Conservation (phyloP, 1,284 basidiomycete genomes). For the Filobasidium uniguttulatum region DNA sequence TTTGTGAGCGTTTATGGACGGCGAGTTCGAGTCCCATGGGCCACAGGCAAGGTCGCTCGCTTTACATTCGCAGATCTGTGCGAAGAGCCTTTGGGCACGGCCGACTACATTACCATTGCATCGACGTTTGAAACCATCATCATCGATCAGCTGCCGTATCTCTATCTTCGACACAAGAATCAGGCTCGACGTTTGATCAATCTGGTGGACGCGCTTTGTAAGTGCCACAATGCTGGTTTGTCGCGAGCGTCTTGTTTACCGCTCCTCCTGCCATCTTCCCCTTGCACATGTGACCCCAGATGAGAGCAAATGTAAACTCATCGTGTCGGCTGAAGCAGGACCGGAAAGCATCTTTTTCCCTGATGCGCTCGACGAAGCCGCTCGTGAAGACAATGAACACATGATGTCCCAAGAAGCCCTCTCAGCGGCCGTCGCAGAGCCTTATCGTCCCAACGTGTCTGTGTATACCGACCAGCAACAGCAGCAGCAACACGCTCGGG, state of each 20-base stretch:
- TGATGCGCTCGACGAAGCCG: constrained; percentile 35
- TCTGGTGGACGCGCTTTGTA: constrained; percentile 54
- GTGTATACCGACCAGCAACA: constrained; percentile 37
- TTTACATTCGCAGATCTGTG: constrained; percentile 53
- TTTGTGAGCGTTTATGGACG: constrained; percentile 43
- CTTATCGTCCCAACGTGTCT: constrained; percentile 49
- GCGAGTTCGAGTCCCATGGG: constrained; percentile 42
- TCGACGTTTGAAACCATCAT: constrained; percentile 48
- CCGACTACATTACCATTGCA: constrained; percentile 55
- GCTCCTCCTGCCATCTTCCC: no score
- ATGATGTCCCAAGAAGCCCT: constrained; percentile 50
- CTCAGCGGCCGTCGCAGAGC: constrained; percentile 44
- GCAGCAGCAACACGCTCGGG: constrained; percentile 1
- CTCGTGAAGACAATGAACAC: constrained; percentile 32
- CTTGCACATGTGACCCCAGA: constrained; percentile 18
- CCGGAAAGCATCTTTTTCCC: constrained; percentile 51
- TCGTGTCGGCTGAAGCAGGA: constrained; percentile 40
- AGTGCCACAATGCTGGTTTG: constrained; percentile 20
- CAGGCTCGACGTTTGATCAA: constrained; percentile 58
- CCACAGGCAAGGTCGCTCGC: constrained; percentile 39
- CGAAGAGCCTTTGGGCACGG: constrained; percentile 51
- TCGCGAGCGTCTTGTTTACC: no score
- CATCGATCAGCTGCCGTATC: constrained; percentile 48
- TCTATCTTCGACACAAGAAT: constrained; percentile 48
- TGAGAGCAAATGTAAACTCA: constrained; percentile 36